Evolutionary conservation across 148 eudicot species (phyloP), one percentile per base, ranked within the genome.

Genomic region (Selenicereus undatus): DNA sequence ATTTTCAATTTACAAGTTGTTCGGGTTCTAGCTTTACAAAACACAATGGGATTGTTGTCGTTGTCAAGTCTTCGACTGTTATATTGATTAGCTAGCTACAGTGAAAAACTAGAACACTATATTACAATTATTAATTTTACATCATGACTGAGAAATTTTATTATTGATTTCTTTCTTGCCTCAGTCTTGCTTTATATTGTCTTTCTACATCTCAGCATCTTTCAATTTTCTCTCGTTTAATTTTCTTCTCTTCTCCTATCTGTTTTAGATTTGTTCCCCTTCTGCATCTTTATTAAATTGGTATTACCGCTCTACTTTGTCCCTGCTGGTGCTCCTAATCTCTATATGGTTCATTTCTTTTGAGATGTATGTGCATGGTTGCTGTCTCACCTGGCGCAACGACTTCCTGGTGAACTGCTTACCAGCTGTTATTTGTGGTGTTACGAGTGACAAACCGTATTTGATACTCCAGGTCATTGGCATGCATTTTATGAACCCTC

Each of bases 401-500:
- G 76, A 43, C 76, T 73, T 64, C n/a, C 11, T 71, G 50, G 50
- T 16, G 45, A 8, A 11, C 45, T 43, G 5, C 12, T 62, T 21
- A 16, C 43, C 36, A 65, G 56, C 50, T 77, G 36, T 17, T 43
- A 65, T 71, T 21, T 79, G 29, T 79, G 58, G 75, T 75, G 20
- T 78, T 32, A 70, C 51, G 69, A 66, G 29, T 75, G 71, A 75
- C 65, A 17, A 21, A 26, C 29, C 29, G 20, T 79, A 17, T 71
- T 75, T 29, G 64, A 36, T 71, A 76, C 74, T 82, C 75, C 87
- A 94, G 98, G 97, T 94, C 77, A 93, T 94, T 82, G 98, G 98
- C 62, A 94, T 94, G 98, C 98, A 94, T 86, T 94, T 94, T 77
- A 91, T 93, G 98, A 94, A 93, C 76, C 98, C 97, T 85, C 98